Evolutionary conservation across 2,329 filamentous ascomycete species (phyloP).

Genomic region (Hypoxylon sp.): DNA sequence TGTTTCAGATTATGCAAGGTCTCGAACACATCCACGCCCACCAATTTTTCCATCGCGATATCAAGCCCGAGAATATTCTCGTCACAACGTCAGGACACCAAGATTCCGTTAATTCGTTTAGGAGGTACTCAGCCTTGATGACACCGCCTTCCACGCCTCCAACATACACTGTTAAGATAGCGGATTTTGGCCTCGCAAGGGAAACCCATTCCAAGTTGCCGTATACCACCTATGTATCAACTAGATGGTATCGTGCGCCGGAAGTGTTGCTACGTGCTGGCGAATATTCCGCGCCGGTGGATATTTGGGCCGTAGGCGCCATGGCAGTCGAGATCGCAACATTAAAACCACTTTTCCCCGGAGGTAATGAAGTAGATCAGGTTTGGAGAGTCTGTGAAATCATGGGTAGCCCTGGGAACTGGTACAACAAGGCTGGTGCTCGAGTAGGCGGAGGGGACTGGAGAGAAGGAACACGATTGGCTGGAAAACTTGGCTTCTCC

Average conservation of each 20-base stretch:
- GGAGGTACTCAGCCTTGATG: constrained; percentile 91
- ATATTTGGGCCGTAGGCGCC: constrained; percentile 98
- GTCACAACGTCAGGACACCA: constrained; percentile 91
- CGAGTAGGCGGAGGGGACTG: constrained; percentile 96
- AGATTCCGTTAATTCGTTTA: constrained; percentile 87
- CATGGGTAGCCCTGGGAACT: constrained; percentile 98
- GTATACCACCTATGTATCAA: constrained; percentile 98
- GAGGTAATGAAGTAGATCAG: constrained; percentile 98
- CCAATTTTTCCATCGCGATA: constrained; percentile 98
- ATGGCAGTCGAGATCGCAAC: constrained; percentile 99
- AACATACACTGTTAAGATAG: constrained; percentile 96
- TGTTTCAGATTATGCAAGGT: constrained; percentile 96
- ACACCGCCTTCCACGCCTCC: constrained; percentile 96
- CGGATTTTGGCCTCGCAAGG: constrained; percentile 96
- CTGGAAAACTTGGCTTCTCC: constrained; percentile 96
- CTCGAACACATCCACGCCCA: constrained; percentile 98
- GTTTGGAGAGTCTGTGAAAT: constrained; percentile 99
- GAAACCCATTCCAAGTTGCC: constrained; percentile 97
- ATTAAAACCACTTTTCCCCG: constrained; percentile 95
- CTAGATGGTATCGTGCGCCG: constrained; percentile 96
- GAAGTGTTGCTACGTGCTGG: constrained; percentile 94
- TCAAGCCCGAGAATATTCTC: constrained; percentile 98
- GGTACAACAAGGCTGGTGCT: constrained; percentile 92
- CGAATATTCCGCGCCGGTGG: constrained; percentile 96
- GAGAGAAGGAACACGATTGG: constrained; percentile 93